These are phyloP conservation scores for Rhynchospora breviuscula DNA, from an alignment of 176 grass and related monocot genomes.

Conservation along the genomic window DNA sequence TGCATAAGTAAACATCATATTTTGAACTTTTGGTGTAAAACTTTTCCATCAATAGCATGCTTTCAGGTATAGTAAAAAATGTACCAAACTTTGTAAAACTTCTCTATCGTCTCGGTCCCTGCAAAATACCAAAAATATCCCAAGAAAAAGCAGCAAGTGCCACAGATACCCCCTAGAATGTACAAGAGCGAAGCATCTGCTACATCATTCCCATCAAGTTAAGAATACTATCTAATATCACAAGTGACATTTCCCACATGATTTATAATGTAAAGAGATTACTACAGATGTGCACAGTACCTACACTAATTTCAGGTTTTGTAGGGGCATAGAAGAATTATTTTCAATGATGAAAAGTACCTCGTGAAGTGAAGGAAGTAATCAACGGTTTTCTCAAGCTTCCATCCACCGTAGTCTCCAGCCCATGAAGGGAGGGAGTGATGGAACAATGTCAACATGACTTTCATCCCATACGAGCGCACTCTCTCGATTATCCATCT, in stretches of 20 bases:
- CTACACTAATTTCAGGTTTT: neutral
- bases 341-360: slow-evolving; percentile 25
- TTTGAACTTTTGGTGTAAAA: neutral
- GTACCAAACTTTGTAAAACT: neutral
- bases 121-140: neutral
- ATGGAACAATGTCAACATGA: slow-evolving; percentile 93
- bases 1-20: neutral
- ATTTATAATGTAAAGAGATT: neutral
- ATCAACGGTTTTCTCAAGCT: slow-evolving; percentile 74
- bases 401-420: slow-evolving; percentile 92
- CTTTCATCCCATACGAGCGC: slow-evolving; percentile 79
- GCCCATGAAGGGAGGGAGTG: slow-evolving; percentile 97
- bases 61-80: neutral
- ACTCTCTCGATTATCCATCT: slow-evolving; percentile 87
- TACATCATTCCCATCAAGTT: no score
- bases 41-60: neutral
- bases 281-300: neutral
- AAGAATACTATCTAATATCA: no score
- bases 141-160: no score
- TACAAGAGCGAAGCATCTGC: no score
- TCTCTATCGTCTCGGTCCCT: neutral
- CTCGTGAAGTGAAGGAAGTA: slow-evolving; percentile 89
- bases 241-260: no score
- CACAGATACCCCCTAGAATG: no score
- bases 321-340: neutral